phyloP scores from a whole-genome alignment of 192 early-diverging fungal genomes.

The Paraglomus brasilianum region DNA sequence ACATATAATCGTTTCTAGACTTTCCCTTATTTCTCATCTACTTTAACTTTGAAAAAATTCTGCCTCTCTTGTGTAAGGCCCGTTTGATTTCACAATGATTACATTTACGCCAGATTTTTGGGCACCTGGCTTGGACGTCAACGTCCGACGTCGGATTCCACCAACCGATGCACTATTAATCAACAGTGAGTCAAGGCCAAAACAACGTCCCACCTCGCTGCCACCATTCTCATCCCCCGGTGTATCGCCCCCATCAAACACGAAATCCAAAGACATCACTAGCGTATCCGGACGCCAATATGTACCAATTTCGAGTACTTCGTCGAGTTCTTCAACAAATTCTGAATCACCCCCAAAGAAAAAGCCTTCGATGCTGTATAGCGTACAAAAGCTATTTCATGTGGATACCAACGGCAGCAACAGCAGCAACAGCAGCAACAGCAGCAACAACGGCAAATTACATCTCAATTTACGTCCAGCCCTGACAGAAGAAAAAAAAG shows the following conservation, averaged over 20 bases:
- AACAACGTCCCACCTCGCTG: slow-evolving; percentile 29
- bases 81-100: slow-evolving; percentile 33
- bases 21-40: too few species aligned
- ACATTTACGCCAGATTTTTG: slow-evolving; percentile 51
- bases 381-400: slow-evolving; percentile 20
- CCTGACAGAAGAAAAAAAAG: background rate
- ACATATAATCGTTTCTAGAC: too few species aligned
- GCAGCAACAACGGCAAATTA: background rate
- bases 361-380: slow-evolving; percentile 14
- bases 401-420: slow-evolving; percentile 14
- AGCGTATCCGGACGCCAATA: slow-evolving; percentile 5
- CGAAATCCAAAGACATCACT: background rate
- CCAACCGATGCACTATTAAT: slow-evolving; percentile 9
- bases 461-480: background rate
- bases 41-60: too few species aligned
- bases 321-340: too few species aligned
- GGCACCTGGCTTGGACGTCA: slow-evolving; percentile 46
- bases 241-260: background rate
- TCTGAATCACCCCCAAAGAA: background rate
- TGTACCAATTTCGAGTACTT: too few species aligned
- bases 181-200: slow-evolving; percentile 28
- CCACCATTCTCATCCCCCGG: slow-evolving; percentile 19
- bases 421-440: too few species aligned
- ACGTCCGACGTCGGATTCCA: slow-evolving; percentile 39
- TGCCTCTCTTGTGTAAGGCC: too few species aligned